Conservation (phyloP, 129 eudicot genomes). For the Gnaphalium uliginosum region DNA sequence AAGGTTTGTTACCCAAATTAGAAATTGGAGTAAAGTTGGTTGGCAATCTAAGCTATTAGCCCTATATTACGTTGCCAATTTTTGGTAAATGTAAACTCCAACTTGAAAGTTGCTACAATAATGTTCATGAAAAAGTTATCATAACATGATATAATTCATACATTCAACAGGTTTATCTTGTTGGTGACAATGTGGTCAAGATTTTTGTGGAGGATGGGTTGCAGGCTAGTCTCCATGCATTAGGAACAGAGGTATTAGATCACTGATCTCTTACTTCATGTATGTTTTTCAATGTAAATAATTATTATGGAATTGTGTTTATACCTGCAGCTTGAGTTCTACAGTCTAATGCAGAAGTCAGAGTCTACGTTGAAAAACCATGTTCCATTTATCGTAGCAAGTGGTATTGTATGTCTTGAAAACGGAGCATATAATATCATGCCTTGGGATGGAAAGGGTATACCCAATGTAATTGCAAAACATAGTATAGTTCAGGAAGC, state of each 20-base stretch:
- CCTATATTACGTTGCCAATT: neutral
- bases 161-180: slow-evolving; percentile 72
- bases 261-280: neutral
- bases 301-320: slow-evolving; percentile 20
- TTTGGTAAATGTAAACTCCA: neutral
- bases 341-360: slow-evolving; percentile 43
- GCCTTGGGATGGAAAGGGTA: slow-evolving; percentile 83
- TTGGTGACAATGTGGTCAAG: slow-evolving; percentile 72
- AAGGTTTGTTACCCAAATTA: too few species aligned
- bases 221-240: slow-evolving; percentile 79
- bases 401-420: slow-evolving; percentile 60
- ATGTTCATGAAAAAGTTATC: neutral
- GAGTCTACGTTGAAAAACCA: slow-evolving; percentile 54
- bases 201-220: slow-evolving; percentile 89
- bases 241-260: slow-evolving; percentile 89
- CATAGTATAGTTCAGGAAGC: slow-evolving; percentile 32
- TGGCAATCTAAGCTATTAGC: neutral
- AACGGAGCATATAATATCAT: slow-evolving; percentile 51
- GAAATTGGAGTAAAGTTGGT: neutral
- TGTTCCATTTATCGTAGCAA: slow-evolving; percentile 70
- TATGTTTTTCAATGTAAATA: slow-evolving; percentile 2
- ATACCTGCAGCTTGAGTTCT: slow-evolving; percentile 75
- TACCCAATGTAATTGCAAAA: slow-evolving; percentile 60
- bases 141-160: slow-evolving; percentile 12
- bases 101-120: neutral